Percentiles rank a stretch among this genome's conserved stretches.
phyloP scores from a whole-genome alignment of 2,329 filamentous ascomycete species.

The Stachybotrys echinatus region DNA sequence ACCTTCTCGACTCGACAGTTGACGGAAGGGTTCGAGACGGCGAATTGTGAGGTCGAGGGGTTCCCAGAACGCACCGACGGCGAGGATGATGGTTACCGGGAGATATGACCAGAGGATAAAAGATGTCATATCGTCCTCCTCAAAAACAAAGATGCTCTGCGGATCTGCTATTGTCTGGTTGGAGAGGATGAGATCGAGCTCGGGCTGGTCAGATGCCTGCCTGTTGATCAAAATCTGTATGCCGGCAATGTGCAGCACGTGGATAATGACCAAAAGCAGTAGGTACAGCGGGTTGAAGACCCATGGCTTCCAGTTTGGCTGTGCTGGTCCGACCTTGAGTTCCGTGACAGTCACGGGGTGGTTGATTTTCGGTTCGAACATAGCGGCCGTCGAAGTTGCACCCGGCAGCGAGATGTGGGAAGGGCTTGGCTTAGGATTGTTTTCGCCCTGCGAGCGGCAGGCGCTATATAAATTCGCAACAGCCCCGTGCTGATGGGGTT shows the following conservation, averaged over 20 bases:
- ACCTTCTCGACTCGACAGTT: slow-evolving; percentile 1
- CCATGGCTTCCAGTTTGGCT: slow-evolving; percentile 4
- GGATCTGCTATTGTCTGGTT: neutral
- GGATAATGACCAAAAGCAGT: neutral
- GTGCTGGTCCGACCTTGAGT: neutral
- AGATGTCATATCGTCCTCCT: neutral
- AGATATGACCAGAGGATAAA: slow-evolving; percentile 1
- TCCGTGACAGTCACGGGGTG: neutral
- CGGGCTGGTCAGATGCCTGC: neutral
- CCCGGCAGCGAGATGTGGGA: no score
- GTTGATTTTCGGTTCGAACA: neutral
- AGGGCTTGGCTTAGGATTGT: neutral
- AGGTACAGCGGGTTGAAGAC: slow-evolving; percentile 3
- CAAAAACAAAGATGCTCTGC: slow-evolving; percentile 1
- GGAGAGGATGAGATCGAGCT: neutral
- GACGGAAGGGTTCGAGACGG: slow-evolving; percentile 1
- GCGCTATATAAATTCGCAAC: neutral
- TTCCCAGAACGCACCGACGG: neutral
- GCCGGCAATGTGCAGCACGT: slow-evolving; percentile 1
- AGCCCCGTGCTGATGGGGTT: neutral
- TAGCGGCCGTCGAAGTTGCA: neutral
- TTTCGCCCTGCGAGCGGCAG: neutral
- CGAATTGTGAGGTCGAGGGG: neutral
- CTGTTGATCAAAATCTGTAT: slow-evolving; percentile 2
- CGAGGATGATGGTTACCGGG: neutral